Evolutionary conservation across 2,329 filamentous ascomycete species (phyloP), one percentile per base, ranked within the genome.

Genomic region (Elsinoe australis): DNA sequence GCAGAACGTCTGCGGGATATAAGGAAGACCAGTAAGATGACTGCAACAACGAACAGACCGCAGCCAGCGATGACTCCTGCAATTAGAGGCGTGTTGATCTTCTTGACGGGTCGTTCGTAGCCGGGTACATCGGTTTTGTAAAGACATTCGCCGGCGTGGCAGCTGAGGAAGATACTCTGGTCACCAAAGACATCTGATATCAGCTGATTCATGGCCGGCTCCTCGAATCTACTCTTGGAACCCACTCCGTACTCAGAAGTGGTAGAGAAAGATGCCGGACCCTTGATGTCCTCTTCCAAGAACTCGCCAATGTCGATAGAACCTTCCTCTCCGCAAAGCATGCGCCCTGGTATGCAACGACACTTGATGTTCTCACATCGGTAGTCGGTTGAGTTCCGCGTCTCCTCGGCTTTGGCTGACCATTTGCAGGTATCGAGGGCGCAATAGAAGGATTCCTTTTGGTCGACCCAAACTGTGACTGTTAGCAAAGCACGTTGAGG

Each of bases 391-490:
- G 77, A 81, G 67, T 98, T 98, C 58, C 79, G 77, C 46, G 77
- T 71, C 26, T 82, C 76, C 48, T 79, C 75, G 51, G 82, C 82
- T 50, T 85, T 76, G 62, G 83, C 79, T 44, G 68, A 75, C 59
- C 86, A 92, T 12, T 78, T 68, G 70, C 92, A 98, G 12, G 82
- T 83, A 59, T 87, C 80, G 51, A 98, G 73, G 53, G 84, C 82
- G 69, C 94, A 98, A 67, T 94, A 98, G 72, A 98, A 98, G 1
- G 92, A 96, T 68, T 98, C 92, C 54, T 78, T 74, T 56, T 90
- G 79, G 58, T 94, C 89, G 39, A 98, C 87, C 90, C 92, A 98
- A 69, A 98, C 85, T 89, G 56, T n/a, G n/a, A n/a, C n/a, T n/a
- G n/a, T n/a, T n/a, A n/a, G n/a, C n/a, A n/a, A n/a, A n/a, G n/a